phyloP scores from a whole-genome alignment of 1,139 yeast species.

The Blastobotrys proliferans region DNA sequence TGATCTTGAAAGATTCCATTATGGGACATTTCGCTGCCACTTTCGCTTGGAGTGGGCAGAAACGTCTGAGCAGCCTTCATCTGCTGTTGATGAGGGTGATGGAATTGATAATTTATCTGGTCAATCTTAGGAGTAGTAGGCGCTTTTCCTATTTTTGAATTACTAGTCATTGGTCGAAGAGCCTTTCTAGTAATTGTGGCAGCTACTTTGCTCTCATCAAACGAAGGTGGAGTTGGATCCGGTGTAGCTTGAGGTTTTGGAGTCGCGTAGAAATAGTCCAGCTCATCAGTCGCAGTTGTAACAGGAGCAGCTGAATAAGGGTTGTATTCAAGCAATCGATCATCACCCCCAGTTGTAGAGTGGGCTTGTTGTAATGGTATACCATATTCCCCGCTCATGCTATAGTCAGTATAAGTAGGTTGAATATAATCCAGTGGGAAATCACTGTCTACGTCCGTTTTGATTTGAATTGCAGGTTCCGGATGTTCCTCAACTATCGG shows the following conservation, averaged over 20 bases:
- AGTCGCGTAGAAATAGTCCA: constrained; percentile 2
- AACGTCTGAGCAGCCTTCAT: constrained; percentile 21
- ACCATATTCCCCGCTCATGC: not conserved
- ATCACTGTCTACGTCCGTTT: constrained; percentile 24
- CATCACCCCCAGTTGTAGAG: not conserved
- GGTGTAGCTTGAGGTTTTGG: constrained; percentile 2
- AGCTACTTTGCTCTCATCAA: not conserved
- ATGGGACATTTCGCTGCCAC: constrained; percentile 15
- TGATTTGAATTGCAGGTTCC: constrained; percentile 18
- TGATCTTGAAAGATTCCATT: not conserved
- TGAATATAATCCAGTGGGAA: constrained; percentile 31
- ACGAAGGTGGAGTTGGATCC: constrained; percentile 6
- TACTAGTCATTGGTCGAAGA: constrained; percentile 6
- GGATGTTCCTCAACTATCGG: constrained; percentile 16
- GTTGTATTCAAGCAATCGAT: too few species aligned
- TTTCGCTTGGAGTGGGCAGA: constrained; percentile 31
- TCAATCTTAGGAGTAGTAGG: constrained; percentile 15
- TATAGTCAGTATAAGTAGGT: not conserved
- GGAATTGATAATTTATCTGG: constrained; percentile 2
- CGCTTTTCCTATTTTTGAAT: constrained; percentile 5
- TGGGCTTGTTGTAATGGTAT: not conserved
- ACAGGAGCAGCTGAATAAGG: not conserved
- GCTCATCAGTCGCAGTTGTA: not conserved
- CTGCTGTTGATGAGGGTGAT: constrained; percentile 7
- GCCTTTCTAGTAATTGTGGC: constrained; percentile 1